These are phyloP conservation scores for Neopestalotiopsis rosae DNA, from an alignment of 2,329 filamentous ascomycete species.

Conservation along the genomic window DNA sequence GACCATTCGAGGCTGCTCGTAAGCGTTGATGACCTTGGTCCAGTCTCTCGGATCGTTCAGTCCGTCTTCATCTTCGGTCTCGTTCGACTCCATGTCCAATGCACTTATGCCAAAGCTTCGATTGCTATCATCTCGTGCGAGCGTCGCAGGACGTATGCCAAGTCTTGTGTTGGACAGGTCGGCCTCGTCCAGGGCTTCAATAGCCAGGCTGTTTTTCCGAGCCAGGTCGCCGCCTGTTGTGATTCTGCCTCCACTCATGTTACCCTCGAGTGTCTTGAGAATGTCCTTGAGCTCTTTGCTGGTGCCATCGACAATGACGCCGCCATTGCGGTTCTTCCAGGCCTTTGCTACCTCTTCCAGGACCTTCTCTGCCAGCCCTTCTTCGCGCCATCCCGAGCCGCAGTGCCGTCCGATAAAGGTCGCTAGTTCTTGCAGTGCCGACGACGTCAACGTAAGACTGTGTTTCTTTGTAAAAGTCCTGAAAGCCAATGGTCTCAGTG, in stretches of 20 bases:
- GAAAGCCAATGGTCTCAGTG: constrained; percentile 88
- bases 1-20: constrained; percentile 79
- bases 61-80: constrained; percentile 64
- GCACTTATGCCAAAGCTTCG: constrained; percentile 67
- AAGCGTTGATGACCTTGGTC: constrained; percentile 83
- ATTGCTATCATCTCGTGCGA: constrained; percentile 65
- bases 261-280: constrained; percentile 81
- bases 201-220: constrained; percentile 68
- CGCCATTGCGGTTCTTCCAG: constrained; percentile 90
- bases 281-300: constrained; percentile 81
- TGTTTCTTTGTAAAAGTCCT: constrained; percentile 98
- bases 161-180: constrained; percentile 61
- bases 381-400: constrained; percentile 94
- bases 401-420: constrained; percentile 92
- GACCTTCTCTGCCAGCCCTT: constrained; percentile 89
- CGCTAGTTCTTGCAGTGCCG: constrained; percentile 83
- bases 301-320: constrained; percentile 87
- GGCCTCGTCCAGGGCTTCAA: constrained; percentile 59
- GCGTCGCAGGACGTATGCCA: constrained; percentile 54
- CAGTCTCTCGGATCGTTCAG: constrained; percentile 77
- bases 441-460: constrained; percentile 87
- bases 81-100: constrained; percentile 57
- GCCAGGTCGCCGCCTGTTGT: constrained; percentile 59
- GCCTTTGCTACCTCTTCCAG: constrained; percentile 88
- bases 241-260: constrained; percentile 85